A percentile compares a stretch with the other conserved stretches of the same genome.
Evolutionary conservation across 805 yeast species (phyloP).

Genomic region (Wickerhamiella qilinensis): DNA sequence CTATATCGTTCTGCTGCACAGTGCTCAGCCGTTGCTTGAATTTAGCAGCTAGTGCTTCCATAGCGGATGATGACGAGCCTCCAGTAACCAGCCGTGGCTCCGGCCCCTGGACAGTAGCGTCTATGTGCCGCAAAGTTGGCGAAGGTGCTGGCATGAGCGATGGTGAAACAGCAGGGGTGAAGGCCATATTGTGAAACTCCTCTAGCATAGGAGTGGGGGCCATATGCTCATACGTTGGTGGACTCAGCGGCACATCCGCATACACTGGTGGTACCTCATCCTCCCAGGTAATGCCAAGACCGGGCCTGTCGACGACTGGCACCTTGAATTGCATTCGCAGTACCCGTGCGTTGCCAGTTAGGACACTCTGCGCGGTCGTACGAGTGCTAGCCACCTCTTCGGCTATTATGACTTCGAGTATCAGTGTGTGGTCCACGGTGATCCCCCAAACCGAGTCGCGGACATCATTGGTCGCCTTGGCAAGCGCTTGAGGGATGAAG

Average conservation of each 20-base stretch:
- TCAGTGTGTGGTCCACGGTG: conserved; percentile 54
- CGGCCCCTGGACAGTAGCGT: conserved; percentile 8
- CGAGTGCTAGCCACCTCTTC: conserved; percentile 40
- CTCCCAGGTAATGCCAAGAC: conserved; percentile 95
- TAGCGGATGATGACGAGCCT: too few species aligned
- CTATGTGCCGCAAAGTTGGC: conserved; percentile 16
- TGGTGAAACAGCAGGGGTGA: conserved; percentile 14
- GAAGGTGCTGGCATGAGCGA: conserved; percentile 7
- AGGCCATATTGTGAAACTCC: conserved; percentile 13
- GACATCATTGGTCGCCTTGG: conserved; percentile 27
- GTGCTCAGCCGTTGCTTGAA: neutral
- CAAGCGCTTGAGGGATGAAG: conserved; percentile 15
- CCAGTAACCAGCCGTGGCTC: neutral
- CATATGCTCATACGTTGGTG: conserved; percentile 54
- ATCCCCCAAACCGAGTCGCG: conserved; percentile 71
- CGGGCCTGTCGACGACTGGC: conserved; percentile 75
- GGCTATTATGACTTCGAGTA: conserved; percentile 84
- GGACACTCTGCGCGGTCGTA: conserved; percentile 20
- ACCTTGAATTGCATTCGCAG: conserved; percentile 85
- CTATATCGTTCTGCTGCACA: neutral
- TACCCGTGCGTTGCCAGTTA: conserved; percentile 88
- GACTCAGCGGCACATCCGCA: conserved; percentile 70
- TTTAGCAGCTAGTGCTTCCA: neutral
- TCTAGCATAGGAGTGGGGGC: conserved; percentile 16
- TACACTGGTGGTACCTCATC: conserved; percentile 98